phyloP scores from a whole-genome alignment of 768 basidiomycete genomes.

The Pholiota molesta region DNA sequence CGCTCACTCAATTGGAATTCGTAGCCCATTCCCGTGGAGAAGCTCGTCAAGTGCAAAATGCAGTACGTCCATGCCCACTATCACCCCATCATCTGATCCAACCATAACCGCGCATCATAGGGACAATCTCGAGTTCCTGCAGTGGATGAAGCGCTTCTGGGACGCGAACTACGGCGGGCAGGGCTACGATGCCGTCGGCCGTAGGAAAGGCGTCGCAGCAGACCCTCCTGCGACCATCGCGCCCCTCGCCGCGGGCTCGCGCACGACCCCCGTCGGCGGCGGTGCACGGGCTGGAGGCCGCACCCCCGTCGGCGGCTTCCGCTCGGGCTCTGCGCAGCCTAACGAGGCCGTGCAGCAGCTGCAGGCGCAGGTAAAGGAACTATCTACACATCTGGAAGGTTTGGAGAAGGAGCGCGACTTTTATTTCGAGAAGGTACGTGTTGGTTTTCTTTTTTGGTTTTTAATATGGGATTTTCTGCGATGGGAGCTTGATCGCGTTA shows the following conservation, averaged over 20 bases:
- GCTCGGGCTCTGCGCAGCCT: constrained; percentile 66
- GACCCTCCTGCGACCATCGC: constrained; percentile 82
- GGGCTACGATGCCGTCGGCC: constrained; percentile 81
- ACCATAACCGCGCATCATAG: constrained; percentile 37
- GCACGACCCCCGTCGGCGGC: constrained; percentile 14
- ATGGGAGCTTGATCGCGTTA: not conserved
- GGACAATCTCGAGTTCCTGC: constrained; percentile 98
- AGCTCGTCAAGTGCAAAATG: constrained; percentile 97
- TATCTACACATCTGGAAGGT: constrained; percentile 81
- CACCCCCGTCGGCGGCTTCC: constrained; percentile 73
- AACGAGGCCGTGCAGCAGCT: constrained; percentile 69
- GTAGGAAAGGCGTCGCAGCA: constrained; percentile 76
- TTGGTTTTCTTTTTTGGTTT: not conserved
- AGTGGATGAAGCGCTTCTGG: constrained; percentile 98
- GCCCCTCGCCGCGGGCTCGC: constrained; percentile 43
- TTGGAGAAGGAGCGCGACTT: constrained; percentile 98
- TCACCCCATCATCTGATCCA: not conserved
- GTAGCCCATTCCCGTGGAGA: constrained; percentile 95
- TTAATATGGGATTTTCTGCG: not conserved
- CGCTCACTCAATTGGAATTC: not conserved
- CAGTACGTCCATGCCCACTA: constrained; percentile 60
- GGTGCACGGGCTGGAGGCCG: constrained; percentile 60
- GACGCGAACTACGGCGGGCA: constrained; percentile 88
- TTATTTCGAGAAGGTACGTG: constrained; percentile 92
- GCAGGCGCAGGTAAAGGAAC: constrained; percentile 79